These are phyloP conservation scores for Drechslerella stenobrocha DNA, from an alignment of 2,329 filamentous ascomycete species.

Conservation along the genomic window DNA sequence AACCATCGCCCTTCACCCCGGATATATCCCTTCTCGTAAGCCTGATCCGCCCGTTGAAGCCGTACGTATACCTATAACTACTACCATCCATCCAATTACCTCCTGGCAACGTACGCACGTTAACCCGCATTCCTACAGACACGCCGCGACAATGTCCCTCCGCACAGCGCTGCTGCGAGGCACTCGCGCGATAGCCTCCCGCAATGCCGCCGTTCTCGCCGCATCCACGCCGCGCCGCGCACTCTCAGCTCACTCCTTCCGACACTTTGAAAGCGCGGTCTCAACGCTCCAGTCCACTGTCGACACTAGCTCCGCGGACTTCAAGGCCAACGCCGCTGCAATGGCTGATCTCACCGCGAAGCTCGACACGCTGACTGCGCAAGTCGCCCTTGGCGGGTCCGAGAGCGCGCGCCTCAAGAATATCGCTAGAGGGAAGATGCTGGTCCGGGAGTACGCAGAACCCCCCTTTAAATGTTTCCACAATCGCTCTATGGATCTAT, in stretches of 20 bases:
- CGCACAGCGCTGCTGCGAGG: conserved; percentile 21
- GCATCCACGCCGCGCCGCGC: conserved; percentile 53
- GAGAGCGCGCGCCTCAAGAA: conserved; percentile 86
- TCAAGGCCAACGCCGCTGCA: conserved; percentile 74
- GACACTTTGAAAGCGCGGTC: conserved; percentile 78
- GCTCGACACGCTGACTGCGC: conserved; percentile 70
- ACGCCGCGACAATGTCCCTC: conserved; percentile 24
- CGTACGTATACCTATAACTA: too few species aligned
- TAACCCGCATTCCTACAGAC: too few species aligned
- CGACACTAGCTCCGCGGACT: conserved; percentile 76
- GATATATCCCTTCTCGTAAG: too few species aligned
- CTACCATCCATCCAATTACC: too few species aligned
- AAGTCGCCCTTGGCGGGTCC: conserved; percentile 74
- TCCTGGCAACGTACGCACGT: too few species aligned
- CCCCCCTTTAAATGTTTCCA: too few species aligned
- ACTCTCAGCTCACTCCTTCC: conserved; percentile 76
- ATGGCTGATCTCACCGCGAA: conserved; percentile 74
- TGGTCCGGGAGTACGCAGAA: conserved; percentile 70
- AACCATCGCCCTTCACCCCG: too few species aligned
- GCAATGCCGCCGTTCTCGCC: background rate
- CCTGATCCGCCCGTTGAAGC: too few species aligned
- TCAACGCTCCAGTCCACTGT: conserved; percentile 76
- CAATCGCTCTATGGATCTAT: too few species aligned
- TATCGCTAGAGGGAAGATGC: conserved; percentile 84
- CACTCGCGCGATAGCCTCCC: background rate